These are phyloP conservation scores for Lactifluus rugatus DNA, from an alignment of 768 basidiomycete species.

Conservation along the genomic window DNA sequence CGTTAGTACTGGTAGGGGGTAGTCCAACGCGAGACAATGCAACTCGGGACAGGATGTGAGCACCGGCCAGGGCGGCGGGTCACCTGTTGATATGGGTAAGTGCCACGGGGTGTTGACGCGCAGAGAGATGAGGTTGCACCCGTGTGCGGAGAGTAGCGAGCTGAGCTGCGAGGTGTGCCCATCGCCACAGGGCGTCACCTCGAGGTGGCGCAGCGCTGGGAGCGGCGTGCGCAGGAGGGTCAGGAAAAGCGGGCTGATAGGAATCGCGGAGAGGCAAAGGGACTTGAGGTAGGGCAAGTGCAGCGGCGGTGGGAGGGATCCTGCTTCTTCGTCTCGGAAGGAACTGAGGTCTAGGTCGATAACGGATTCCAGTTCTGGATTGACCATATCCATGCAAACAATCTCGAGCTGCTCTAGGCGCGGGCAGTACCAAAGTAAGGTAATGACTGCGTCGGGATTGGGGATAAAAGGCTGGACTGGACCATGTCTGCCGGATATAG, in stretches of 20 bases:
- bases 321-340: constrained; percentile 6
- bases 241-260: constrained; percentile 52
- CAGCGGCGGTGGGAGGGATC: constrained; percentile 33
- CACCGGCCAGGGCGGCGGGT: constrained; percentile 39
- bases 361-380: background rate
- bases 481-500: constrained; percentile 8
- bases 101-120: constrained; percentile 47
- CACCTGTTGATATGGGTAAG: constrained; percentile 51
- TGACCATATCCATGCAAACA: constrained; percentile 8
- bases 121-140: constrained; percentile 46
- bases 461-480: background rate
- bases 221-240: constrained; percentile 50
- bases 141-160: constrained; percentile 53
- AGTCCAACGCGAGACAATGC: constrained; percentile 63
- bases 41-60: constrained; percentile 45
- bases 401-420: constrained; percentile 19
- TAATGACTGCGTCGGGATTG: background rate
- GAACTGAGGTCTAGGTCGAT: background rate
- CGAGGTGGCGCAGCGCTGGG: constrained; percentile 53
- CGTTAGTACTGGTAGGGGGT: constrained; percentile 46
- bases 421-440: constrained; percentile 7
- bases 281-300: constrained; percentile 48
- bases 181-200: constrained; percentile 67
- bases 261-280: constrained; percentile 56
- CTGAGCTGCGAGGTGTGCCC: constrained; percentile 44